Evolutionary conservation across 176 grass and related monocot genomes (phyloP).

Genomic region (Oryza rufipogon): DNA sequence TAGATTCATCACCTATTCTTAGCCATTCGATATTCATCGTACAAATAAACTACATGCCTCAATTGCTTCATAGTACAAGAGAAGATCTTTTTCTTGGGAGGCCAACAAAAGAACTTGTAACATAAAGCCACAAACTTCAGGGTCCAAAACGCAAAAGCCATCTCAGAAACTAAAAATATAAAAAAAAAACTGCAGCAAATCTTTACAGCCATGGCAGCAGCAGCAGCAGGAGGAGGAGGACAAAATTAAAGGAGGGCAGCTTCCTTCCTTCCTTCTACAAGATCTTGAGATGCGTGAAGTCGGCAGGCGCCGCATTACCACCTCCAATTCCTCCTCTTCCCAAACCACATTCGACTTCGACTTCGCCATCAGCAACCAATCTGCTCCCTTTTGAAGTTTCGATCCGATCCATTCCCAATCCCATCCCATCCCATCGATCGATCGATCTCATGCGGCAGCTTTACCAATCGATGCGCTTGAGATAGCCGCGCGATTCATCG

Average conservation of each 20-base stretch:
- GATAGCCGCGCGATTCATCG: neutral
- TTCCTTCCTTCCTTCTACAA: slow-evolving; percentile 26
- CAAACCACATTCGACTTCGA: neutral
- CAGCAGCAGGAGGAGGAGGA: slow-evolving; percentile 2
- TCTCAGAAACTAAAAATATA: neutral
- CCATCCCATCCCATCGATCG: neutral
- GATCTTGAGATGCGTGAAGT: slow-evolving; percentile 54
- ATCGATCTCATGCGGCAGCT: slow-evolving; percentile 22
- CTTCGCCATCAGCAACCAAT: neutral
- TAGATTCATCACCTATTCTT: rapidly evolving
- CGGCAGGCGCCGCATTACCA: slow-evolving; percentile 4
- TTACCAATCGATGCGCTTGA: slow-evolving; percentile 1
- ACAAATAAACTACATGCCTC: neutral
- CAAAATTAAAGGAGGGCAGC: slow-evolving; percentile 50
- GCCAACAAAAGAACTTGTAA: neutral
- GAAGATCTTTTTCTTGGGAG: neutral
- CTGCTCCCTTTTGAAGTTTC: neutral
- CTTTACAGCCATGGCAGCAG: slow-evolving; percentile 42
- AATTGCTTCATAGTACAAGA: too few species aligned
- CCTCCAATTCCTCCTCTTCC: slow-evolving; percentile 26
- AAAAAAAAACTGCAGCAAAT: neutral
- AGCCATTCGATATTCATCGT: neutral
- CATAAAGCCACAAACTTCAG: neutral
- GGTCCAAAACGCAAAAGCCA: slow-evolving; percentile 12
- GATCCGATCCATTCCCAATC: neutral